A percentile compares a stretch with the other conserved stretches of the same genome.
These are phyloP conservation scores for Daucus carota DNA, from an alignment of 129 eudicot genomes.

Conservation along the genomic window DNA sequence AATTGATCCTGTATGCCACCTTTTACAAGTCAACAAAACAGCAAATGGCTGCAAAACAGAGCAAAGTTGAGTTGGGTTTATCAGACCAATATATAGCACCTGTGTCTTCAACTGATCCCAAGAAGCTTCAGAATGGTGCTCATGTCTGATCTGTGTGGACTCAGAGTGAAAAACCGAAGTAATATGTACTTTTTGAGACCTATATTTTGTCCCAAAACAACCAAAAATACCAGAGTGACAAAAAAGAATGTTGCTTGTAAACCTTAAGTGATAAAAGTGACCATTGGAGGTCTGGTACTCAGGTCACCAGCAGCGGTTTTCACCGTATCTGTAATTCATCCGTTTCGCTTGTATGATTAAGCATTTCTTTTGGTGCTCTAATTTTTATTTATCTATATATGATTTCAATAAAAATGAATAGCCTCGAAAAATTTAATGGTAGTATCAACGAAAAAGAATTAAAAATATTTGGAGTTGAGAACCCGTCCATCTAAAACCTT, in stretches of 20 bases:
- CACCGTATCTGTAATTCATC: neutral
- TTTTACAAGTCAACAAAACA: conserved; percentile 59
- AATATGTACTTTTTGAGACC: neutral
- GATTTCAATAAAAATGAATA: neutral
- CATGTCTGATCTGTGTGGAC: neutral
- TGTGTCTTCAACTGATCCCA: neutral
- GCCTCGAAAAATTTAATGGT: neutral
- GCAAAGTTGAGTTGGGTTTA: conserved; percentile 30
- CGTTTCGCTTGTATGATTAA: neutral
- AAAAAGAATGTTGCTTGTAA: neutral
- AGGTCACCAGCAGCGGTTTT: neutral
- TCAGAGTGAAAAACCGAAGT: neutral
- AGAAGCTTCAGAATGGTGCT: neutral
- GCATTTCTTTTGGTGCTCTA: neutral
- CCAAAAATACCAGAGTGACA: neutral
- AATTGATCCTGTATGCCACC: conserved; percentile 50
- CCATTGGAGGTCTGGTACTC: neutral
- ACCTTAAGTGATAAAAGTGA: neutral
- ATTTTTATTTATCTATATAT: no score
- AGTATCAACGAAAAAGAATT: no score
- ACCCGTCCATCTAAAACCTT: no score
- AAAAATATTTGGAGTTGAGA: no score
- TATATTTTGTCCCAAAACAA: neutral
- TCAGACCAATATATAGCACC: neutral
- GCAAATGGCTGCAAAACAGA: conserved; percentile 41